phyloP scores from a whole-genome alignment of 2,329 filamentous ascomycete species.

The Coniochaeta pulveracea region DNA sequence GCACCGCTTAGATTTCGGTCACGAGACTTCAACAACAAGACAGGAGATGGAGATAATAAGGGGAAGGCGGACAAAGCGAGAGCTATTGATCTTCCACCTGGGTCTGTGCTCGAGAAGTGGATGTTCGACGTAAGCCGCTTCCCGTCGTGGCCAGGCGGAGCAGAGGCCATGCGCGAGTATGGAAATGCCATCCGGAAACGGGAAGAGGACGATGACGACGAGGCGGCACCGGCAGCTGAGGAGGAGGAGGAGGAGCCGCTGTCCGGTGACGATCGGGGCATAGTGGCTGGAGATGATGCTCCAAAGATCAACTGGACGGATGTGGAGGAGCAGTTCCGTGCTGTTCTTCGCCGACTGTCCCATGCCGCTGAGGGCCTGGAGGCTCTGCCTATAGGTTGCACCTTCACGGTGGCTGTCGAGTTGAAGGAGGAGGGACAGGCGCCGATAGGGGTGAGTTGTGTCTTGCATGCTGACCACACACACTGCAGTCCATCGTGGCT shows the following conservation, averaged over 20 bases:
- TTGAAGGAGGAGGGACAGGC: slow-evolving; percentile 47
- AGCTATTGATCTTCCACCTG: slow-evolving; percentile 12
- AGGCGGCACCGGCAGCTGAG: slow-evolving; percentile 3
- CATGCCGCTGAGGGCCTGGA: slow-evolving; percentile 46
- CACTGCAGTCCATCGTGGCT: too few species aligned
- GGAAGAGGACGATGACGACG: slow-evolving; percentile 10
- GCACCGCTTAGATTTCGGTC: too few species aligned
- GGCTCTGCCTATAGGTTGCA: slow-evolving; percentile 51
- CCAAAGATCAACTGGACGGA: slow-evolving; percentile 39
- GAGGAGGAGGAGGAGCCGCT: slow-evolving; percentile 4
- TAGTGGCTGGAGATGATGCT: slow-evolving; percentile 6
- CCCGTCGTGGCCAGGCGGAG: slow-evolving; percentile 30
- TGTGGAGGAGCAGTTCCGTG: slow-evolving; percentile 63
- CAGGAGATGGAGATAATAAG: slow-evolving; percentile 5
- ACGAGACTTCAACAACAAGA: too few species aligned
- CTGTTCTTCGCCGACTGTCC: slow-evolving; percentile 50
- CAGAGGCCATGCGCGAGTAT: slow-evolving; percentile 17
- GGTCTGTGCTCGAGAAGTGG: slow-evolving; percentile 46
- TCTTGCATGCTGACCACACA: slow-evolving; percentile 5
- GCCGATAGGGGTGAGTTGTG: slow-evolving; percentile 42
- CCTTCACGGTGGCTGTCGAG: slow-evolving; percentile 68
- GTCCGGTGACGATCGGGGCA: slow-evolving; percentile 4
- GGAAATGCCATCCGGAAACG: slow-evolving; percentile 11
- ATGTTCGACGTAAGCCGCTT: slow-evolving; percentile 45
- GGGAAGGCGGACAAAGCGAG: slow-evolving; percentile 6